Evolutionary conservation across 176 grass and related monocot genomes (phyloP).

Genomic region (Hordeum marinum): DNA sequence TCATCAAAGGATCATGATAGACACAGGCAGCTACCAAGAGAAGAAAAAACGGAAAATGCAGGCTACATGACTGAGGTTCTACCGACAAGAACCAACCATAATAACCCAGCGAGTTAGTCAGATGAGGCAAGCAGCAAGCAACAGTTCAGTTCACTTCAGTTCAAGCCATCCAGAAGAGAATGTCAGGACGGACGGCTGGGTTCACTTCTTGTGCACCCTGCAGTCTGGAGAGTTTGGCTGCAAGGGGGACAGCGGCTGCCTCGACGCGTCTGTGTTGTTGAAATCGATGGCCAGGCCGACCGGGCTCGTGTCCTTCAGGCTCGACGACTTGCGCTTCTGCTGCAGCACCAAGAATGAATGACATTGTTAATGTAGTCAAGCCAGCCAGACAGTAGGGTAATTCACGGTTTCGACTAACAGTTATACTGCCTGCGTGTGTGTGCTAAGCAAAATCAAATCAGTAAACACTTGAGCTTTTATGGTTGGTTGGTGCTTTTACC

Average conservation of each 20-base stretch:
- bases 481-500: conserved; percentile 39
- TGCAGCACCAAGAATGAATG: no score
- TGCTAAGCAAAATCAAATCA: neutral
- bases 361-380: neutral
- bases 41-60: neutral
- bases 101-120: neutral
- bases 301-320: conserved; percentile 41
- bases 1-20: neutral
- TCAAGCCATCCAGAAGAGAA: neutral
- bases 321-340: conserved; percentile 79
- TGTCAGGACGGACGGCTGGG: neutral
- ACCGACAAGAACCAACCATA: neutral
- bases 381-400: neutral
- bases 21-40: neutral
- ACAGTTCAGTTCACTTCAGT: neutral
- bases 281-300: conserved; percentile 51
- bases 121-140: conserved; percentile 9
- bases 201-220: conserved; percentile 70
- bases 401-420: neutral
- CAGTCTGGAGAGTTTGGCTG: conserved; percentile 58
- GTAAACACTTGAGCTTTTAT: neutral
- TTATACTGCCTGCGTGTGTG: neutral
- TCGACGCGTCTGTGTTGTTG: conserved; percentile 36
- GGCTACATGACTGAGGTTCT: neutral
- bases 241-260: conserved; percentile 64